Base-by-base conservation (phyloP, 331 rosid species). In the Arachis monticola region DNA sequence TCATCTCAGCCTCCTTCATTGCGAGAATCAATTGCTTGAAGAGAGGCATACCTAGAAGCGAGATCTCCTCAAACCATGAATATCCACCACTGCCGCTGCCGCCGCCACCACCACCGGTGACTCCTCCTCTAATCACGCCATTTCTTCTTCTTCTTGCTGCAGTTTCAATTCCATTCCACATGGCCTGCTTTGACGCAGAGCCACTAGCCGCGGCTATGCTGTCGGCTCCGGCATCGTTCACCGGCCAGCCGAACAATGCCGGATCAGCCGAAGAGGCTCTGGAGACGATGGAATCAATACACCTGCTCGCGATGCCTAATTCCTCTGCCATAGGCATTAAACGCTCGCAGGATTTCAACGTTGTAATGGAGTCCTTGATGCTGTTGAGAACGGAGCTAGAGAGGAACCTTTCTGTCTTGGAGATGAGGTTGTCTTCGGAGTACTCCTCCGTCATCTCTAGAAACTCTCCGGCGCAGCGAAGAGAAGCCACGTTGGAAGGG, bases 391-490 rank as follows among this genome's bases (percentile, higher is more conserved):
- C 93, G 4, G 75, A 58, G 38, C 87, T 92, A 2, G 97, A 90
- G 41, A 95, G 72, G 53, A 86, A 90, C 70, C 89, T 74, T 79
- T 88, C 99, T 0, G 93, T 86, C 70, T 95, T 94, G 51, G 96
- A 92, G 22, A 94, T 81, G 62, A 94, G 93, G 63, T 94, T 94
- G 70, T 90, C 99, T 50, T 87, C 99, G 2, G 92, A 87, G 76
- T 83, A 94, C 12, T 90, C 93, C 52, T 94, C 97, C 0, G 99
- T 90, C 99, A 94, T 94, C 10, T 92, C 96, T 14, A 94, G 85
- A 77, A 85, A 88, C 84, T 94, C 97, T 0, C 96, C 99, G 50
- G 97, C 99, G 72, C 99, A 92, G 11, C 99, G 93, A 58, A 94
- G 94, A 3, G 90, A 84, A 11, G 86, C 97, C 10, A 86, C 97